phyloP scores from a whole-genome alignment of 2,329 filamentous ascomycete species.

The Colletotrichum simmondsii region DNA sequence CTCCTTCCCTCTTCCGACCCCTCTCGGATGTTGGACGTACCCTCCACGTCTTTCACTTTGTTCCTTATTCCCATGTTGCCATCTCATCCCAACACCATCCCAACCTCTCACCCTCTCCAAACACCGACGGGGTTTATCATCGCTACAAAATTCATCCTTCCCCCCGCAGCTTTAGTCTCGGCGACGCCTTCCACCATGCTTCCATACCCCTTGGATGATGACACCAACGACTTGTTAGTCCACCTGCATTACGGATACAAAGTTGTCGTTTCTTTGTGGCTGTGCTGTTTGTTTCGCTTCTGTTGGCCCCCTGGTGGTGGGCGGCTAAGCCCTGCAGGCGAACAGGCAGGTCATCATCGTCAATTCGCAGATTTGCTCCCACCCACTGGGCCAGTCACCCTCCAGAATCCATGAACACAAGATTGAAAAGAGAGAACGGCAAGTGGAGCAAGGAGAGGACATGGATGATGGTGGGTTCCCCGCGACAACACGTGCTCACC shows the following conservation, averaged over 20 bases:
- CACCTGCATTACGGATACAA: not conserved
- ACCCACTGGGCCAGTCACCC: too few species aligned
- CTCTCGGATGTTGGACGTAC: not conserved
- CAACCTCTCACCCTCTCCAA: not conserved
- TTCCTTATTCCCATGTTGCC: not conserved
- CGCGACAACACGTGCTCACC: constrained; percentile 18
- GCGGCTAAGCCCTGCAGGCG: constrained; percentile 20
- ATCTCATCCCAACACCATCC: not conserved
- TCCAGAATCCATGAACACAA: not conserved
- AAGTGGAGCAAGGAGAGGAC: constrained; percentile 13
- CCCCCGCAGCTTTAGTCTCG: constrained; percentile 12
- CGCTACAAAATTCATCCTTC: not conserved
- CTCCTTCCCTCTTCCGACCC: constrained; percentile 15
- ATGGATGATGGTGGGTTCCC: constrained; percentile 7
- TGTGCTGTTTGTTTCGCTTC: constrained; percentile 4
- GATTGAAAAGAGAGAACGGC: not conserved
- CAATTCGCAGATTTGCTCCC: not conserved
- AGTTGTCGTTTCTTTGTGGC: constrained; percentile 14
- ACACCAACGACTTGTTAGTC: not conserved
- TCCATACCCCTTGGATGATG: constrained; percentile 3
- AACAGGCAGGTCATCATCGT: constrained; percentile 1
- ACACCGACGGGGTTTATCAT: not conserved
- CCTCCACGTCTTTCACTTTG: not conserved
- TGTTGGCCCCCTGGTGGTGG: not conserved
- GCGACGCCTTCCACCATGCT: constrained; percentile 10